Conservation (phyloP, 805 yeast species). For the Teunomyces aglyptinius region DNA sequence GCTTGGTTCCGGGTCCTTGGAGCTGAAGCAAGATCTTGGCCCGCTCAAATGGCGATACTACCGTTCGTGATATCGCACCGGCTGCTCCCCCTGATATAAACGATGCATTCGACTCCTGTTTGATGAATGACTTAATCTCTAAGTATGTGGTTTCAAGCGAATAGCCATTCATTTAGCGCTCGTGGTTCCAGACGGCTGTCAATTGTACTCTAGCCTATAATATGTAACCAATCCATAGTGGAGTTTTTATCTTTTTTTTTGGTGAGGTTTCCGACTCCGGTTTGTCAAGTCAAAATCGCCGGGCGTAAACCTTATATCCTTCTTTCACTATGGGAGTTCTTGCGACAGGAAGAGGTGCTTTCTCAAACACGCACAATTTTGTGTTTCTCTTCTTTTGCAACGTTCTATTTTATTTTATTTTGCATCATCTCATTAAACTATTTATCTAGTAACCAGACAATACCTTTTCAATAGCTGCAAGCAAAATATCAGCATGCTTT, state of each 20-base stretch:
- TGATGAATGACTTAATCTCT: constrained; percentile 24
- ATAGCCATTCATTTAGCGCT: not conserved
- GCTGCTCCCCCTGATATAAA: constrained; percentile 72
- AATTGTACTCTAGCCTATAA: not conserved
- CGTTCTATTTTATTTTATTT: not conserved
- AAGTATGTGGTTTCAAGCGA: not conserved
- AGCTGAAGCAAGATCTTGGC: constrained; percentile 90
- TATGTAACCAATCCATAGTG: not conserved
- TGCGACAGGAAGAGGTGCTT: no score
- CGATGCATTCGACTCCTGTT: constrained; percentile 57
- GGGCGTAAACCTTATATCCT: no score
- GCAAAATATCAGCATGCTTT: constrained; percentile 72
- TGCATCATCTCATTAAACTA: constrained; percentile 7
- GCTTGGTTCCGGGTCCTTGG: constrained; percentile 61
- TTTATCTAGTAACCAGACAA: constrained; percentile 26
- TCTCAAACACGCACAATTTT: no score
- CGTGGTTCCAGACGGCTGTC: not conserved
- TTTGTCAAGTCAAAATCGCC: not conserved
- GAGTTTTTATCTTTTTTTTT: not conserved
- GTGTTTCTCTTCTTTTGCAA: not conserved
- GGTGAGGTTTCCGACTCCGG: constrained; percentile 1
- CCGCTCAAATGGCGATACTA: constrained; percentile 92
- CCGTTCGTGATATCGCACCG: constrained; percentile 83
- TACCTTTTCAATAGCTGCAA: constrained; percentile 41
- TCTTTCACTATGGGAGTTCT: no score